Conservation (phyloP, 441 rosid genomes). For the Arabidopsis hybrid region DNA sequence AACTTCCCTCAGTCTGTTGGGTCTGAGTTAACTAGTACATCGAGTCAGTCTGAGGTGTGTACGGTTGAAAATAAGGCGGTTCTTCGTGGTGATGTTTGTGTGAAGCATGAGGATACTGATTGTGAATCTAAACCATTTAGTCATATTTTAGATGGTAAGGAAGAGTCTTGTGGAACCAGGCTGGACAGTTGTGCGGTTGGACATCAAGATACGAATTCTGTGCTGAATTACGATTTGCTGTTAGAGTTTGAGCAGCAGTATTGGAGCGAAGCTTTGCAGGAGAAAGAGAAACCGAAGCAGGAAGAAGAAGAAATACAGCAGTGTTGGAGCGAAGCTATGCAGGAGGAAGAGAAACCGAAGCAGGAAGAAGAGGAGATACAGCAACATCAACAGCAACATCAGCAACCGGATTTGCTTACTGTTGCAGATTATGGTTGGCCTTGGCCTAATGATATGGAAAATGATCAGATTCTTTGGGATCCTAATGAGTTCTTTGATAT, state of each 20-base stretch:
- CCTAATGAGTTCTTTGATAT: slow-evolving; percentile 61
- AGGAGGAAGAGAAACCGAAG: slow-evolving; percentile 21
- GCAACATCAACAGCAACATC: neutral
- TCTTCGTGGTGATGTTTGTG: slow-evolving; percentile 6
- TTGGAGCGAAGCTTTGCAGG: slow-evolving; percentile 13
- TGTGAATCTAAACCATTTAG: slow-evolving; percentile 43
- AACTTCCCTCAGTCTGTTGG: slow-evolving; percentile 54
- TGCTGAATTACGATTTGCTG: slow-evolving; percentile 16
- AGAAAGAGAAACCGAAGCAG: slow-evolving; percentile 16
- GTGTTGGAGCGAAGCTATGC: neutral
- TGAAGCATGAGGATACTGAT: slow-evolving; percentile 37
- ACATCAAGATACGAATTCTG: neutral
- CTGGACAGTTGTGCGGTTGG: neutral
- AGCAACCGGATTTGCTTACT: slow-evolving; percentile 9
- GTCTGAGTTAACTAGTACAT: slow-evolving; percentile 43
- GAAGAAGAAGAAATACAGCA: slow-evolving; percentile 28
- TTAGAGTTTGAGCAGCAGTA: slow-evolving; percentile 39
- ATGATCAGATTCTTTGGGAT: slow-evolving; percentile 26
- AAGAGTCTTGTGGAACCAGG: neutral
- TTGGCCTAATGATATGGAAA: slow-evolving; percentile 1
- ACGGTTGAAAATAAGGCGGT: slow-evolving; percentile 43
- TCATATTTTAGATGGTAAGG: slow-evolving; percentile 19
- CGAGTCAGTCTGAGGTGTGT: slow-evolving; percentile 58
- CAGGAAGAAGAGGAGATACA: slow-evolving; percentile 25
- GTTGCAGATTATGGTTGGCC: slow-evolving; percentile 42